Evolutionary conservation across 768 basidiomycete genomes (phyloP), one percentile per base, ranked within the genome.

Genomic region (Xerocomellus intermedius): DNA sequence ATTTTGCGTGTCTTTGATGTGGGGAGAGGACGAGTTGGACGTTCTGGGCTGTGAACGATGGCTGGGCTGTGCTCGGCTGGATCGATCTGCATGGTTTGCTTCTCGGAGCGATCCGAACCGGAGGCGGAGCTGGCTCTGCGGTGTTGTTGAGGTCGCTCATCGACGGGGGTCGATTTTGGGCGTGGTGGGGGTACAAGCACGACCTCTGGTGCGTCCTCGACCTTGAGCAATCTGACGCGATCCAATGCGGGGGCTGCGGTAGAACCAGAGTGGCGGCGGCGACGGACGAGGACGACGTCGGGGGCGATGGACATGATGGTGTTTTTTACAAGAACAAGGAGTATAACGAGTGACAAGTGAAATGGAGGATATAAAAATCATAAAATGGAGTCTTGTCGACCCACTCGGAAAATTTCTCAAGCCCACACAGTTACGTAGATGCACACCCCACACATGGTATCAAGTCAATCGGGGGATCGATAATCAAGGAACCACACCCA

Each of bases 81-180:
- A 54, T 63, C 67, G 37, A 70, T 69, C 57, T 59, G 69, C 72
- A 71, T 77, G 37, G 67, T 64, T 61, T 66, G 68, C 56, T 57
- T 69, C 55, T 69, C 65, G 50, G 58, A 66, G 74, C 57, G 73
- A 68, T 60, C 74, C 71, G 65, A 65, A 54, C 50, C 64, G 62
- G 68, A 71, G 63, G 61, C 69, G 60, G 61, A 73, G 69, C 71
- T 76, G 42, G 78, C 75, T 36, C 81, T 75, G 42, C 78, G 74
- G 42, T 76, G 77, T 46, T 73, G 78, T 6, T 73, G 73, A 2
- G 79, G 80, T 4, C 85, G 79, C 61, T 87, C 85, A 28, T 84
- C 74, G 9, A 74, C 78, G 2, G 88, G 87, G 0, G 88, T 86
- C 14, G 86, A 87, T 67, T 90, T 88, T 19, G 88, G 87, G 19